A percentile compares a stretch with the other conserved stretches of the same genome.
phyloP scores from a whole-genome alignment of 768 basidiomycete genomes.

The Rubroboletus pulcherrimus region DNA sequence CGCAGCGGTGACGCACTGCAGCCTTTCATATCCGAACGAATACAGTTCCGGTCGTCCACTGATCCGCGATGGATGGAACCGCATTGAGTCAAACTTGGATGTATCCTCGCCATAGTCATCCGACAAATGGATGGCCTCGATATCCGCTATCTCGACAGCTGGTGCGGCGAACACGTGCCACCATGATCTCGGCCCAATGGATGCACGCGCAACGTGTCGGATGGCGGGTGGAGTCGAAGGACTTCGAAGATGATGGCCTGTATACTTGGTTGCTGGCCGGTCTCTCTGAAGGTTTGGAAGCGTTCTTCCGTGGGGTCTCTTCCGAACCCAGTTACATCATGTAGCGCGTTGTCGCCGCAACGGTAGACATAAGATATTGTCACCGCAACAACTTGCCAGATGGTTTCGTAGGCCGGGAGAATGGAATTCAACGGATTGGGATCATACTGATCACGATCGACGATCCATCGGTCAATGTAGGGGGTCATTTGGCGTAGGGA shows the following conservation, averaged over 20 bases:
- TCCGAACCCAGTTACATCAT: conserved; percentile 22
- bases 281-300: conserved; percentile 16
- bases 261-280: conserved; percentile 16
- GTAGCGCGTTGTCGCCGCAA: conserved; percentile 19
- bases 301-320: conserved; percentile 20
- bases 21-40: conserved; percentile 45
- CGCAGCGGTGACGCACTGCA: conserved; percentile 39
- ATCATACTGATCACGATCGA: conserved; percentile 21
- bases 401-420: conserved; percentile 58
- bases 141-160: conserved; percentile 21
- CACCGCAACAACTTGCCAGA: conserved; percentile 60
- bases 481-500: conserved; percentile 34
- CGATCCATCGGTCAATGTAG: conserved; percentile 34
- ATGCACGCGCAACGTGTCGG: conserved; percentile 20
- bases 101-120: conserved; percentile 29
- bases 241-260: conserved; percentile 24
- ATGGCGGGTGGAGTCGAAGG: conserved; percentile 30
- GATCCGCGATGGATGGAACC: conserved; percentile 31
- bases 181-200: background rate
- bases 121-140: conserved; percentile 19
- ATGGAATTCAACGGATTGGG: conserved; percentile 47
- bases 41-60: conserved; percentile 24
- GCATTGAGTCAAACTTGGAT: conserved; percentile 43
- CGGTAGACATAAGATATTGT: conserved; percentile 33
- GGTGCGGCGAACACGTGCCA: conserved; percentile 10